phyloP scores from a whole-genome alignment of 2,329 filamentous ascomycete species.

The Zymoseptoria crescenta region DNA sequence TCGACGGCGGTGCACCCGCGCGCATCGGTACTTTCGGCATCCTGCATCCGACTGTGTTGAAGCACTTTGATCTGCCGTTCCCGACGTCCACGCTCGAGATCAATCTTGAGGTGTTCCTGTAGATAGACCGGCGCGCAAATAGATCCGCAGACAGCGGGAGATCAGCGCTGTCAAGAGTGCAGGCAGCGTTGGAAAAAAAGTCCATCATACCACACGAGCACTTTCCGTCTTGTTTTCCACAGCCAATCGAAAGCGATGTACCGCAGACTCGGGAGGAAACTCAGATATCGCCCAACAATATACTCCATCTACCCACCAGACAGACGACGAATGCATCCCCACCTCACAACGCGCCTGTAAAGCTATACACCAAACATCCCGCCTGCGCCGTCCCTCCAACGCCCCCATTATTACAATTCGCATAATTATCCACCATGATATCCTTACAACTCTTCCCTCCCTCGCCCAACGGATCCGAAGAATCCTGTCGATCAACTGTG shows the following conservation, averaged over 20 bases:
- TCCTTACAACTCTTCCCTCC: background rate
- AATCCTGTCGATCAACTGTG: background rate
- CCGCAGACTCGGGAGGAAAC: no score
- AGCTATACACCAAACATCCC: conserved; percentile 3
- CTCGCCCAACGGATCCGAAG: background rate
- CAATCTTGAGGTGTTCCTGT: conserved; percentile 90
- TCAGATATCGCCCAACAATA: no score
- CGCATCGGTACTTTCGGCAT: conserved; percentile 84
- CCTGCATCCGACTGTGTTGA: conserved; percentile 82
- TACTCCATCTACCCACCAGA: no score
- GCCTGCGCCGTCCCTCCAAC: conserved; percentile 2
- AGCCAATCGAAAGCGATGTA: no score
- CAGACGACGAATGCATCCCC: no score
- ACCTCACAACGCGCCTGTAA: background rate
- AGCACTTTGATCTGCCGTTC: conserved; percentile 88
- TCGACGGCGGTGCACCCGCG: conserved; percentile 57
- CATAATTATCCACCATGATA: background rate
- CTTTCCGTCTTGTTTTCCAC: no score
- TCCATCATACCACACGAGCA: background rate
- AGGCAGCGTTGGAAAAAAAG: background rate
- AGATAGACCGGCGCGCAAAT: conserved; percentile 15
- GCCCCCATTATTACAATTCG: conserved; percentile 1
- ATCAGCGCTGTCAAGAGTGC: background rate
- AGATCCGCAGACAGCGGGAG: background rate
- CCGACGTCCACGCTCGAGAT: conserved; percentile 91